These are phyloP conservation scores for Passiflora organensis DNA, from an alignment of 345 rosid genomes.

Conservation along the genomic window DNA sequence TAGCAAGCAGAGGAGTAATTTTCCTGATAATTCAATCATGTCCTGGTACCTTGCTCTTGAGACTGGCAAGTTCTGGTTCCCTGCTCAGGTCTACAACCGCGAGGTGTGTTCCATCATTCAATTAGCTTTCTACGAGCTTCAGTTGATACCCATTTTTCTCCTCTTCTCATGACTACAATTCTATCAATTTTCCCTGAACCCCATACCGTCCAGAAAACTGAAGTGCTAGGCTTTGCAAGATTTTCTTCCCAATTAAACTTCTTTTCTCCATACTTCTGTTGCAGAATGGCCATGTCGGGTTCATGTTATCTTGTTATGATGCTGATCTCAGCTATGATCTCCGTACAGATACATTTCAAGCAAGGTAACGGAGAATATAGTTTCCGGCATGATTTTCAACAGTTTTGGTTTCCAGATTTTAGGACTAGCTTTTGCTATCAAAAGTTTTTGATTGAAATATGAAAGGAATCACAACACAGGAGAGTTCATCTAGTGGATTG, in stretches of 20 bases:
- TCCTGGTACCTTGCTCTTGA: constrained; percentile 71
- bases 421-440: constrained; percentile 4
- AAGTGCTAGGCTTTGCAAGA: too few relatives aligned
- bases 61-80: constrained; percentile 75
- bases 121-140: too few relatives aligned
- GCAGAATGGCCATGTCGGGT: constrained; percentile 86
- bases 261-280: constrained; percentile 10
- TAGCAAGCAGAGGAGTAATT: constrained; percentile 11
- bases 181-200: too few relatives aligned
- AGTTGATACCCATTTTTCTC: too few relatives aligned
- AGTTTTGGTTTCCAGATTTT: constrained; percentile 8
- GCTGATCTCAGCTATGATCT: constrained; percentile 65
- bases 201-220: too few relatives aligned
- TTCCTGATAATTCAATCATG: constrained; percentile 53
- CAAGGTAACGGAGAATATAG: constrained; percentile 40
- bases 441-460: constrained; percentile 3
- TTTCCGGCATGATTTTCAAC: too few relatives aligned
- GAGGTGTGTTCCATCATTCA: too few relatives aligned
- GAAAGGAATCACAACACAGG: not conserved
- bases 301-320: constrained; percentile 88
- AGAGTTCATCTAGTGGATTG: constrained; percentile 1
- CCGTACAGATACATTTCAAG: constrained; percentile 62
- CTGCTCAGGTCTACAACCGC: constrained; percentile 85
- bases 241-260: too few relatives aligned
- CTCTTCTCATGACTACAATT: too few relatives aligned